Evolutionary conservation across 495 filamentous ascomycete genomes (phyloP).

Genomic region (Penicillium simplicissimum): DNA sequence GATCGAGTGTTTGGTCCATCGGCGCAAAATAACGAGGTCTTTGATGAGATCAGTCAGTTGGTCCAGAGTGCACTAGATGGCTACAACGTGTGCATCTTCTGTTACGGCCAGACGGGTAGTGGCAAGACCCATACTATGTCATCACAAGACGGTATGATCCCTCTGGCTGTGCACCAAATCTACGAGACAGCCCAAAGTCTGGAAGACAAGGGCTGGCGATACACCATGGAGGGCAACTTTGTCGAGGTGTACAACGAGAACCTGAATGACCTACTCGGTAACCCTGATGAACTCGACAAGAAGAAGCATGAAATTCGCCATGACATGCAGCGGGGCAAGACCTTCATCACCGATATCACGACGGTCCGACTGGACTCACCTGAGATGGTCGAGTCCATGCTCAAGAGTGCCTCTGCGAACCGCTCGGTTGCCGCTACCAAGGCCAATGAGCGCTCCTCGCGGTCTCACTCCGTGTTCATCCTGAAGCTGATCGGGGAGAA

Average conservation of each 20-base stretch:
- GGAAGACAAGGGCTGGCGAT: slow-evolving; percentile 89
- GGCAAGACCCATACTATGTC: slow-evolving; percentile 98
- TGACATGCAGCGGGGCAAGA: slow-evolving; percentile 76
- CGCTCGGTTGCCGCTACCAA: slow-evolving; percentile 93
- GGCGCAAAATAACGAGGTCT: slow-evolving; percentile 80
- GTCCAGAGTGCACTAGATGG: slow-evolving; percentile 96
- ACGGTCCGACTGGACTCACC: slow-evolving; percentile 76
- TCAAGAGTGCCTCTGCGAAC: slow-evolving; percentile 76
- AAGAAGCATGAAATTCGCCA: slow-evolving; percentile 93
- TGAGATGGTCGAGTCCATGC: slow-evolving; percentile 73
- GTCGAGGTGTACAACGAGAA: slow-evolving; percentile 99
- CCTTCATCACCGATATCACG: slow-evolving; percentile 79
- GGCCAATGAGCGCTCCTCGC: slow-evolving; percentile 90
- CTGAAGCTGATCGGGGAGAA: slow-evolving; percentile 84
- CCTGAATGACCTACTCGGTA: slow-evolving; percentile 86
- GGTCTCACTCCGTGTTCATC: slow-evolving; percentile 96
- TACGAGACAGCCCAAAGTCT: slow-evolving; percentile 81
- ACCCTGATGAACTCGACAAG: slow-evolving; percentile 71
- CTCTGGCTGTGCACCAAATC: slow-evolving; percentile 87
- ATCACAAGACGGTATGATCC: slow-evolving; percentile 91
- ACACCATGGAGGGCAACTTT: slow-evolving; percentile 92
- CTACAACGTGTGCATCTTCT: slow-evolving; percentile 99
- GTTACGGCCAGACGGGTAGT: slow-evolving; percentile 95
- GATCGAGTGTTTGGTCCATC: slow-evolving; percentile 87
- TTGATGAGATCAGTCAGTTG: slow-evolving; percentile 95